Evolutionary conservation across 192 early-diverging fungal genomes (phyloP), one percentile per base, ranked within the genome.

Genomic region (Linnemannia schmuckeri): DNA sequence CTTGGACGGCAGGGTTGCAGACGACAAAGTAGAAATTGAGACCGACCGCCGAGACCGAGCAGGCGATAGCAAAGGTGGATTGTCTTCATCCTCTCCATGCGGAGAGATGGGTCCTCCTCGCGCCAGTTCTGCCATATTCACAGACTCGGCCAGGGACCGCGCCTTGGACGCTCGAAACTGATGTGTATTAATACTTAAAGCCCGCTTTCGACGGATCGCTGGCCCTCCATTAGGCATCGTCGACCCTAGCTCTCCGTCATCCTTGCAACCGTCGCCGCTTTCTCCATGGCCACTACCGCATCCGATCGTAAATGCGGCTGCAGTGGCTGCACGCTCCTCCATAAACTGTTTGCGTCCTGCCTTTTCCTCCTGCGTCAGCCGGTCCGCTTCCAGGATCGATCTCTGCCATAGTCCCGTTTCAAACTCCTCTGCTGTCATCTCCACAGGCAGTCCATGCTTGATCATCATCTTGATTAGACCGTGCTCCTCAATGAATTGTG

Each of bases 401-500:
- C 83, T 72, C 71, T 86, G 88, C 93, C 93, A 93, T 38, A 71
- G 33, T 15, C 93, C 93, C 4, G 80, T 87, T 79, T 93, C 93
- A 84, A 93, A 93, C 52, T 90, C 88, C 42, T 91, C 88, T 27
- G 90, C 82, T 4, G 90, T 79, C 78, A 93, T 85, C 76, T 93
- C 91, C 3, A 93, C 90, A 13, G 89, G 87, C 40, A 88, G 75
- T 15, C 93, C 93, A 81, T 93, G 91, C 15, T 82, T 88, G 41
- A 88, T 79, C 93, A 94, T 94, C 68, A 94, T 70, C 66, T 85
- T 89, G 49, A 86, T 77, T 40, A 94, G 69, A 2, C 93, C 93
- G 40, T 83, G 78, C 75, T 94, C 92, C 52, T 94, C 93, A 35
- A 91, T 89, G 76, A 94, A 94, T 68, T 93, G 92, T 7, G 92